phyloP scores from a whole-genome alignment of 1,139 yeast species.

The Yamadazyma jaroonii region DNA sequence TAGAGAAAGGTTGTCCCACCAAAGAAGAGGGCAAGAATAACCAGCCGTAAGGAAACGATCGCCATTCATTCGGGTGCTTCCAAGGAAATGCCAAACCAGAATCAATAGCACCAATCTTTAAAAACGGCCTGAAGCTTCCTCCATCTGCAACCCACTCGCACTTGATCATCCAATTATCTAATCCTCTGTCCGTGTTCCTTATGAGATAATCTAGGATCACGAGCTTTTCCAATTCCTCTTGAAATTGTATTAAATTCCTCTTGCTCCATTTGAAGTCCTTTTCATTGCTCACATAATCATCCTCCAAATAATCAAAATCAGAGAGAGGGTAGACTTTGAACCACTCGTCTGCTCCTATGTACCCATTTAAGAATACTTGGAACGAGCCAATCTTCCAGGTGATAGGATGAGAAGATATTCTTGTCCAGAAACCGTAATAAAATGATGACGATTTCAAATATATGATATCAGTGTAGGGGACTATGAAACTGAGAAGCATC shows the following conservation, averaged over 20 bases:
- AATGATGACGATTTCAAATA: slow-evolving; percentile 52
- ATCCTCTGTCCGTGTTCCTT: slow-evolving; percentile 73
- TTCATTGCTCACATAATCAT: slow-evolving; percentile 9
- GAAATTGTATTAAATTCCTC: slow-evolving; percentile 47
- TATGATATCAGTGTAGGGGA: slow-evolving; percentile 65
- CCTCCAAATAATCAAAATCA: slow-evolving; percentile 19
- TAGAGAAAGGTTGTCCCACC: slow-evolving; percentile 68
- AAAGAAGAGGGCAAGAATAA: slow-evolving; percentile 60
- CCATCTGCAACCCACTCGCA: slow-evolving; percentile 40
- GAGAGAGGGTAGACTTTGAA: slow-evolving; percentile 59
- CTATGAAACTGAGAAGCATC: slow-evolving; percentile 56
- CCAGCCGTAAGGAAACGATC: slow-evolving; percentile 83
- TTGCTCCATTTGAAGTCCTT: slow-evolving; percentile 55
- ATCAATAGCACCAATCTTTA: slow-evolving; percentile 73
- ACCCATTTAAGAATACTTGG: slow-evolving; percentile 60
- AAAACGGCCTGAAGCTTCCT: slow-evolving; percentile 25
- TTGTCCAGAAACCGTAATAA: slow-evolving; percentile 49
- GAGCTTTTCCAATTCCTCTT: slow-evolving; percentile 64
- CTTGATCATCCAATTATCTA: slow-evolving; percentile 78
- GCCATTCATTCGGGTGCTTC: slow-evolving; percentile 84
- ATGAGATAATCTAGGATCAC: slow-evolving; percentile 70
- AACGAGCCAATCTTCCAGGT: slow-evolving; percentile 60
- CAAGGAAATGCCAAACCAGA: slow-evolving; percentile 78
- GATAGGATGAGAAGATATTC: slow-evolving; percentile 11
- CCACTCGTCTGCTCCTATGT: slow-evolving; percentile 62